Conservation (phyloP, 805 yeast species). For the Zygotorulaspora chibaensis region DNA sequence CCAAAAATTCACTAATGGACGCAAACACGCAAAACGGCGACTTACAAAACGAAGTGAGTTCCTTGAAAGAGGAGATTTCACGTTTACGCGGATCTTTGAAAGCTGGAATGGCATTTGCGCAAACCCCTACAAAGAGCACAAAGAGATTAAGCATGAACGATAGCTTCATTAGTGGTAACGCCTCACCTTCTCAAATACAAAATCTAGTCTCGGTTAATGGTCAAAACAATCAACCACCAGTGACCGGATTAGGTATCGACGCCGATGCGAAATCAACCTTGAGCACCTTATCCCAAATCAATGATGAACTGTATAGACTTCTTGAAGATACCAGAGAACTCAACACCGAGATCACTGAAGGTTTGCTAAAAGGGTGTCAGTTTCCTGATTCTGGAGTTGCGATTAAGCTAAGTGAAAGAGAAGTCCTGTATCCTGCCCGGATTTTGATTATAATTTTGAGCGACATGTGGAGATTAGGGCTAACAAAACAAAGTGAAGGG, state of each 20-base stretch:
- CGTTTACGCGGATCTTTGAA: slow-evolving; percentile 37
- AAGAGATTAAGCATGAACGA: slow-evolving; percentile 34
- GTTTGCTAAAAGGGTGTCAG: slow-evolving; percentile 76
- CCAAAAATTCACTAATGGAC: slow-evolving; percentile 54
- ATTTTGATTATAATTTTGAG: slow-evolving; percentile 85
- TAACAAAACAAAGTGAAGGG: slow-evolving; percentile 86
- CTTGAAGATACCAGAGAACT: slow-evolving; percentile 67
- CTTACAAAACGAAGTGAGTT: slow-evolving; percentile 53
- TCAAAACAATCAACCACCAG: slow-evolving; percentile 10
- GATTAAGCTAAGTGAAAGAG: slow-evolving; percentile 77
- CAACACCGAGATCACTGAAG: slow-evolving; percentile 81
- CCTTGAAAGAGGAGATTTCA: slow-evolving; percentile 46
- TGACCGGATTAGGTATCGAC: slow-evolving; percentile 18
- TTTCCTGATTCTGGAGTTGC: slow-evolving; percentile 85
- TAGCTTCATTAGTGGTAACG: slow-evolving; percentile 20
- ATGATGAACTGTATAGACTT: slow-evolving; percentile 67
- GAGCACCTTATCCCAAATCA: slow-evolving; percentile 60
- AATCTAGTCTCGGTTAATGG: slow-evolving; percentile 21
- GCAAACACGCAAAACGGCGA: slow-evolving; percentile 63
- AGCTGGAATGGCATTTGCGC: slow-evolving; percentile 31
- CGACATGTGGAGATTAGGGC: slow-evolving; percentile 98
- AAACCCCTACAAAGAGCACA: slow-evolving; percentile 33
- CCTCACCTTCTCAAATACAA: slow-evolving; percentile 21
- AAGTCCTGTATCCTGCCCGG: slow-evolving; percentile 93
- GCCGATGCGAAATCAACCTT: slow-evolving; percentile 42